Conservation (phyloP, 495 filamentous ascomycete genomes). For the Wilcoxina mikolae region DNA sequence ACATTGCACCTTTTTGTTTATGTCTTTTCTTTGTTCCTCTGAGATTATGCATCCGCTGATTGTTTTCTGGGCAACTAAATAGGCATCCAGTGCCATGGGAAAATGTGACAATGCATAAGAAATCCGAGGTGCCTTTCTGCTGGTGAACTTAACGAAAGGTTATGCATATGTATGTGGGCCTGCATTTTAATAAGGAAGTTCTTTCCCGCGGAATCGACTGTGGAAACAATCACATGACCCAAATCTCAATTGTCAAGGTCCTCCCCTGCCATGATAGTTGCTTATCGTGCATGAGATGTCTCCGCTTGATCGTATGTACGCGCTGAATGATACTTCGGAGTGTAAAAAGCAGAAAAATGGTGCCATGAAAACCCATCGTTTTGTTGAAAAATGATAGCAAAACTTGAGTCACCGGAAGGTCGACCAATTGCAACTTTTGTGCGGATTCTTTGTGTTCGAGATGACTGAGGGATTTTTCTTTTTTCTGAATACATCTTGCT, state of each 20-base stretch:
- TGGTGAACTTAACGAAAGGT: not conserved
- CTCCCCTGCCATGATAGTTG: not conserved
- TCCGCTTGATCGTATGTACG: no score
- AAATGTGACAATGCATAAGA: not conserved
- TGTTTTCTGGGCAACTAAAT: not conserved
- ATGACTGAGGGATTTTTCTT: slow-evolving; percentile 21
- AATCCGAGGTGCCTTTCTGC: not conserved
- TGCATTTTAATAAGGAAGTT: no score
- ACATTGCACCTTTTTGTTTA: not conserved
- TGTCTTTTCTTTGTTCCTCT: not conserved
- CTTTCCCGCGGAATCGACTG: not conserved
- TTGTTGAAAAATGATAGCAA: not conserved
- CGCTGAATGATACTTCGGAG: no score
- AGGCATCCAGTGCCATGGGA: not conserved
- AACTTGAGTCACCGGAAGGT: not conserved
- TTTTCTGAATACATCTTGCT: slow-evolving; percentile 1
- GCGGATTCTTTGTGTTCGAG: not conserved
- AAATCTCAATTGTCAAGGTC: not conserved
- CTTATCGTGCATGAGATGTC: not conserved
- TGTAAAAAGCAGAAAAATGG: not conserved
- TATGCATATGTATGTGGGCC: no score
- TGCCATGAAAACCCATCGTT: not conserved
- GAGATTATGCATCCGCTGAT: not conserved
- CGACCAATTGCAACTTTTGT: not conserved
- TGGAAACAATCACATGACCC: not conserved